Base-by-base conservation (phyloP, 2,329 filamentous ascomycete species). In the Sporothrix schenckii region DNA sequence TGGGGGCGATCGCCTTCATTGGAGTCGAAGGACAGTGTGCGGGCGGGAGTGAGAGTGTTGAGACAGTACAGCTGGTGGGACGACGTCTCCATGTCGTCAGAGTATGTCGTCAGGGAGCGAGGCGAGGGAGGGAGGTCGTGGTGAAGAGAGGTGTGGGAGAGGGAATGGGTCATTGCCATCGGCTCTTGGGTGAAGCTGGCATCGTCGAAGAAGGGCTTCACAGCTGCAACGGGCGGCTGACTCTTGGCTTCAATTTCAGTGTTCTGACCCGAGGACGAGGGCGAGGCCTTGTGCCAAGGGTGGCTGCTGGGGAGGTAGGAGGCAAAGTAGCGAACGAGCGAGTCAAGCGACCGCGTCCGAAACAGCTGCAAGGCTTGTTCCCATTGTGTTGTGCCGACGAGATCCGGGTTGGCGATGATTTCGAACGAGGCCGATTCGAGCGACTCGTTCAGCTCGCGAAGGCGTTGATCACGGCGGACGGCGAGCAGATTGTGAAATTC, bases 381-480 rank as follows among this genome's bases (percentile, higher is more conserved):
- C 86, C 86, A 88, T 79, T 88, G 86, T 21, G 86, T 81, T 63
- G 84, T 86, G 70, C 85, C 86, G 78, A 88, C 85, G 73, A 88
- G 80, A 69, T 81, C 81, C 19, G 86, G 86, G 78, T 87, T 88
- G 76, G 83, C 85, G 74, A 88, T 86, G 76, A 88, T 88, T 78
- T 88, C 86, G 74, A 86, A 79, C n/a, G 86, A 84, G 65, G 87
- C 84, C 63, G 85, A 84, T 75, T 87, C 83, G 70, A 88, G 82
- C 66, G 82, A 83, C 65, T 85, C 79, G 76, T 87, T 85, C 70
- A 88, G 80, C 76, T 88, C 86, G 72, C 79, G 79, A 61, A 88
- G 79, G 27, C 86, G 85, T 74, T 85, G 82, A 44, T 82, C 79
- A 78, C 85, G 86, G 74, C 86, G 86, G 68, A 82, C 80, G 72